Base-by-base conservation (phyloP, 2,329 filamentous ascomycete species). In the Tolypocladium amazonense region DNA sequence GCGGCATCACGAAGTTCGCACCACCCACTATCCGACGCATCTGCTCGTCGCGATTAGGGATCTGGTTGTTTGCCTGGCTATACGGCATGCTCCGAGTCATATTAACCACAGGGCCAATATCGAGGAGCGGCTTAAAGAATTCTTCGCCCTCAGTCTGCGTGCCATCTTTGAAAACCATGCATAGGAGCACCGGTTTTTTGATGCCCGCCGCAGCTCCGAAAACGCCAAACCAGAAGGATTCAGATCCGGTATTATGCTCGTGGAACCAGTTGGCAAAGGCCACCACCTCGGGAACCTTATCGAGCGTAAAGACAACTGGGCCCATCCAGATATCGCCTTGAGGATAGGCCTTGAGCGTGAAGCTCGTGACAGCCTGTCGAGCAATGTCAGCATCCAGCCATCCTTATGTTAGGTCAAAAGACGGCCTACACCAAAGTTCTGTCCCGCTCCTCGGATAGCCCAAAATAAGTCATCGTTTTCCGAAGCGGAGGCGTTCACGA, bases 391-490 rank as follows among this genome's bases (percentile, higher is more conserved):
- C 3, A n/a, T 52, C 27, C 37, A 18, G 37, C 11, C 12, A 18
- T 9, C 5, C 8, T 7, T 3, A n/a, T 8, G 1, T 20, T 3
- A 6, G 3, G 15, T 52, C 27, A 33, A 33, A 1, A 33, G 27
- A n/a, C 3, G 7, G 37, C 55, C 35, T 45, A 78, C 72, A n/a
- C 75, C 77, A 60, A 79, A 78, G 60, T 73, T 77, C 33, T 71
- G 69, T 0, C 75, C 76, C 0, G 75, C 75, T 7, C 76, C 76
- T 1, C 72, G 67, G 6, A 77, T 59, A 0, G 72, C 75, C 74
- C 74, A 77, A 65, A 76, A 76, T 7, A 78, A 68, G 58, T 76
- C 73, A 0, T 63, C 2, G 47, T 84, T 76, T 63, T 81, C 72
- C 0, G 66, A 65, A 15, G 73, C 69, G 1, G 77, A 80, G 69